Percentiles rank a stretch among this genome's conserved stretches.
Evolutionary conservation across 768 basidiomycete genomes (phyloP).

Genomic region (Boletus eberwhitei): DNA sequence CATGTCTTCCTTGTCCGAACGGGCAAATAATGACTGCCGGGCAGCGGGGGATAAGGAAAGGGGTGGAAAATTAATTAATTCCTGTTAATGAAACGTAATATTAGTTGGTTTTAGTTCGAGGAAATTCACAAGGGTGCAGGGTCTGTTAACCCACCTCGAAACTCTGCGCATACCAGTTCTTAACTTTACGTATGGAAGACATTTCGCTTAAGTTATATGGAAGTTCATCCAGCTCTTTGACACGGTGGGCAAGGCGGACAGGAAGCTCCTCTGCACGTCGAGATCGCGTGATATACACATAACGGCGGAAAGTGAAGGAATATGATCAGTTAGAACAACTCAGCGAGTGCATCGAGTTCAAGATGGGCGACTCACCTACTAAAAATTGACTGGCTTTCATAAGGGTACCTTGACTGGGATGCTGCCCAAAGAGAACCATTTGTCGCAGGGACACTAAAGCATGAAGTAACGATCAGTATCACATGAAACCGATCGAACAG

Average conservation of each 20-base stretch:
- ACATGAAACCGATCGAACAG: not conserved
- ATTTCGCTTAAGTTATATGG: constrained; percentile 16
- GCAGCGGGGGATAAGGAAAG: constrained; percentile 14
- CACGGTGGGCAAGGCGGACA: constrained; percentile 15
- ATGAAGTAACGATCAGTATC: constrained; percentile 4
- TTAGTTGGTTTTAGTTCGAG: not conserved
- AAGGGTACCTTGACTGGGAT: constrained; percentile 18
- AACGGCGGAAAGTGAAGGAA: not conserved
- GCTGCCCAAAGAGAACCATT: constrained; percentile 18
- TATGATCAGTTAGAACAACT: not conserved
- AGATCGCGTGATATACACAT: not conserved
- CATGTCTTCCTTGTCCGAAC: constrained; percentile 10
- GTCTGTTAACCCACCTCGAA: constrained; percentile 9
- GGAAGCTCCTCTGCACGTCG: constrained; percentile 12
- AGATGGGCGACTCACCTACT: constrained; percentile 5
- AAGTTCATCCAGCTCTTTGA: constrained; percentile 18
- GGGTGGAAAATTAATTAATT: constrained; percentile 10
- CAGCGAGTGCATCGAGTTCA: not conserved
- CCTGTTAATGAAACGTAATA: constrained; percentile 2
- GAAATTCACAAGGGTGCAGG: not conserved
- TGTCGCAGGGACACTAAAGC: constrained; percentile 13
- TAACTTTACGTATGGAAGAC: constrained; percentile 18
- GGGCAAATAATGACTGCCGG: constrained; percentile 12
- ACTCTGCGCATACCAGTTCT: constrained; percentile 20
- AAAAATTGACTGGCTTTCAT: constrained; percentile 16